Conservation (phyloP, 805 yeast species). For the Starmerella apicola region DNA sequence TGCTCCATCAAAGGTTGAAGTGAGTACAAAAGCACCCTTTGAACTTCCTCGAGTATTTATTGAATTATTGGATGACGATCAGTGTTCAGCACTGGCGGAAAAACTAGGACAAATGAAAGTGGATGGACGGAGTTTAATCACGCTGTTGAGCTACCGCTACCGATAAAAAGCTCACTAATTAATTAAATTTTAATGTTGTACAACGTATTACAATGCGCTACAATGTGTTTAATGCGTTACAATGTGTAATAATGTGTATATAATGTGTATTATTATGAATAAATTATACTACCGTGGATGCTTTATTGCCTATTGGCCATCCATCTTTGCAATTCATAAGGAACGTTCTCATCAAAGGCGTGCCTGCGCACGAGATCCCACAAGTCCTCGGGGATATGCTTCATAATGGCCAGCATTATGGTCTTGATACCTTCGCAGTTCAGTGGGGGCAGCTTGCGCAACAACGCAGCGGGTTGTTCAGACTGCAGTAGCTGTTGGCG, state of each 20-base stretch:
- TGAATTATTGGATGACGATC: background rate
- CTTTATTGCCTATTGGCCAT: background rate
- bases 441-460: conserved; percentile 60
- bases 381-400: conserved; percentile 54
- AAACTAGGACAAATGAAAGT: conserved; percentile 4
- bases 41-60: conserved; percentile 6
- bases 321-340: conserved; percentile 10
- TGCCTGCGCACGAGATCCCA: conserved; percentile 55
- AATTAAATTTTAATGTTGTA: too few relatives aligned
- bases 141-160: too few relatives aligned
- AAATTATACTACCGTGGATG: background rate
- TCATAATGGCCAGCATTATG: conserved; percentile 65
- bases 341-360: conserved; percentile 36
- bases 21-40: background rate
- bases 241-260: too few relatives aligned
- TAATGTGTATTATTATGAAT: too few relatives aligned
- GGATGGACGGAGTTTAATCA: conserved; percentile 9
- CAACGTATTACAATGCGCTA: too few relatives aligned
- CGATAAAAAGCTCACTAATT: too few relatives aligned
- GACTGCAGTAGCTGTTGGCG: conserved; percentile 49
- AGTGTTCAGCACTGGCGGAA: conserved; percentile 1
- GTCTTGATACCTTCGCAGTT: conserved; percentile 65
- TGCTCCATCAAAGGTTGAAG: background rate
- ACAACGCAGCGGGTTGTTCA: conserved; percentile 56
- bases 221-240: too few relatives aligned